Base-by-base conservation (phyloP, 208 protist species). In the Balamuthia mandrillaris region DNA sequence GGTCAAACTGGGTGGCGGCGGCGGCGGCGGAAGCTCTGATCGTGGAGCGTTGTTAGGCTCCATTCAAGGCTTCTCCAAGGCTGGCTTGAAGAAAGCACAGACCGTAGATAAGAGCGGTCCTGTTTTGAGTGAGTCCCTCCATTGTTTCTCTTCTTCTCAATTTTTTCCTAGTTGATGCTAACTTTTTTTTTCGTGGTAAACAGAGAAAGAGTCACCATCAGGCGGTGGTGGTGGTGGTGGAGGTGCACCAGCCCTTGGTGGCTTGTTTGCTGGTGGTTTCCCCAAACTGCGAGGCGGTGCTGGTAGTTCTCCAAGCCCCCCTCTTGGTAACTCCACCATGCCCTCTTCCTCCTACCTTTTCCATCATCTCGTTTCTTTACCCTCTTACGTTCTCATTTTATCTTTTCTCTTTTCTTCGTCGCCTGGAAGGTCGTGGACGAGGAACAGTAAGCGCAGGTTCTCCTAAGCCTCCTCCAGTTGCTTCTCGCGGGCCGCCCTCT, bases 11-110 rank as follows among this genome's bases (percentile, higher is more conserved):
- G n/a, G n/a, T n/a, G n/a, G n/a, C n/a, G n/a, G n/a, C n/a, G n/a
- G n/a, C n/a, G n/a, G n/a, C n/a, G n/a, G n/a, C n/a, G n/a, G n/a
- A n/a, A n/a, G n/a, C 35, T 1, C 18, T 60, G 78, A 58, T 5
- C 72, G 85, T 47, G 6, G 7, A n/a, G 75, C 74, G 6, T 24
- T 88, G 18, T 79, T 88, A 31, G n/a, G 60, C 33, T 81, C 66
- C 27, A 88, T 88, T 29, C 61, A 88, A 88, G n/a, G 35, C 9
- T 88, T 88, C 42, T 84, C 75, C 29, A 88, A 88, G 16, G 24
- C 1, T 2, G 74, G 49, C 18, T 39, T 88, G 3, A 88, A 88
- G 44, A 83, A 84, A 35, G 33, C 31, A 1, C 3, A 4, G 7
- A 70, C 33, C 35, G 47, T 49, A 14, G 61, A 70, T 39, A 33